Evolutionary conservation across 345 rosid genomes (phyloP).

Genomic region (Eucalyptus pauciflora): DNA sequence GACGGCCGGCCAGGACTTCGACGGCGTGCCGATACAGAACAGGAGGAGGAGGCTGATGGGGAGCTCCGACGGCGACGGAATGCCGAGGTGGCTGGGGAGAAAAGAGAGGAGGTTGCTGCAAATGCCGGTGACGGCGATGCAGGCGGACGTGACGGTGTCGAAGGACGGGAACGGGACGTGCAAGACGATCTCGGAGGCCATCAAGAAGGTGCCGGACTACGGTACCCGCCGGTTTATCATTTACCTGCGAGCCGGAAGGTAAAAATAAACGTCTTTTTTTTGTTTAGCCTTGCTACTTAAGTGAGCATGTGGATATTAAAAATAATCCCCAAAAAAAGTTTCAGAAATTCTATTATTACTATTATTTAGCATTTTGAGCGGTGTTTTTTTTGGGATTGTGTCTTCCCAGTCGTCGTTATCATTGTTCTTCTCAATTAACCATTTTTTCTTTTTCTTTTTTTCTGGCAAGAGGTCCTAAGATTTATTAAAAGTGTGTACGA

Average conservation of each 20-base stretch:
- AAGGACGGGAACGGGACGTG: slow-evolving; percentile 75
- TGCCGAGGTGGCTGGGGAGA: slow-evolving; percentile 59
- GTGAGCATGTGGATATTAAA: neutral
- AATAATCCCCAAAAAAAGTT: neutral
- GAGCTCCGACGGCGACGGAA: neutral
- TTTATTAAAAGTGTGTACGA: neutral
- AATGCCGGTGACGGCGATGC: slow-evolving; percentile 44
- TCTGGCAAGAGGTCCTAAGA: neutral
- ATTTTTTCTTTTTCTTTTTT: neutral
- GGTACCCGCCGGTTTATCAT: slow-evolving; percentile 66
- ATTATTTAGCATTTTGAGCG: neutral
- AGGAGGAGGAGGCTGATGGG: slow-evolving; percentile 15
- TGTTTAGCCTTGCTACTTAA: neutral
- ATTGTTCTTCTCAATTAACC: neutral
- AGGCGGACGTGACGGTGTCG: slow-evolving; percentile 82
- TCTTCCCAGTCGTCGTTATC: neutral
- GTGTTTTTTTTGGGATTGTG: neutral
- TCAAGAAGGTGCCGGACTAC: slow-evolving; percentile 74
- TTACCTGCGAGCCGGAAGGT: slow-evolving; percentile 95
- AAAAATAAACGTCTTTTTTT: neutral
- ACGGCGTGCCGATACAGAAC: slow-evolving; percentile 89
- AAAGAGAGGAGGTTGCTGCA: slow-evolving; percentile 48
- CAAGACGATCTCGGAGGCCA: slow-evolving; percentile 79
- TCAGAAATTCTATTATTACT: neutral
- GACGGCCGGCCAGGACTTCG: slow-evolving; percentile 34